These are phyloP conservation scores for Recurvomyces mirabilis DNA, from an alignment of 495 filamentous ascomycete species.

Conservation along the genomic window DNA sequence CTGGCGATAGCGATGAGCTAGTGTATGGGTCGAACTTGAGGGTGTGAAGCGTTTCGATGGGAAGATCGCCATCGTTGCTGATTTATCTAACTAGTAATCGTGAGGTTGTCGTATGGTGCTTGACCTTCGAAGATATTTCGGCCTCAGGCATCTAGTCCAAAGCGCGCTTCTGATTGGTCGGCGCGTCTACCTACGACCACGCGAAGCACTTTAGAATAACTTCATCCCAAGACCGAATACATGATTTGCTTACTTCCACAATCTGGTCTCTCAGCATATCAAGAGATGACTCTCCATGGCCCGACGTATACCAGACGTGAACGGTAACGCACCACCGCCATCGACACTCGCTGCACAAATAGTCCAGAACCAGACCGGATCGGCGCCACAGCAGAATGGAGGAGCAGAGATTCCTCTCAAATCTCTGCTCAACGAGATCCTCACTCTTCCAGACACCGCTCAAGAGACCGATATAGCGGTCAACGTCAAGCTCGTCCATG, in stretches of 20 bases:
- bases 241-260: too few species aligned
- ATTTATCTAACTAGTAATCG: not conserved
- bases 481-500: slow-evolving; percentile 71
- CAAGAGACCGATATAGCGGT: slow-evolving; percentile 55
- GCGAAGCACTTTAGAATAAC: too few species aligned
- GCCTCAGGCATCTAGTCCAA: not conserved
- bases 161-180: too few species aligned
- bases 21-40: slow-evolving; percentile 39
- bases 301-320: slow-evolving; percentile 4
- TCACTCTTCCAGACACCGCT: slow-evolving; percentile 33
- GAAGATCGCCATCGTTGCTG: slow-evolving; percentile 55
- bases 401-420: slow-evolving; percentile 45
- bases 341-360: slow-evolving; percentile 44
- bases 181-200: slow-evolving; percentile 1
- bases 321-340: slow-evolving; percentile 26
- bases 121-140: not conserved
- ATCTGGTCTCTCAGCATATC: too few species aligned
- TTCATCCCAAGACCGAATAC: too few species aligned
- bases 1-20: slow-evolving; percentile 66
- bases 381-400: slow-evolving; percentile 17
- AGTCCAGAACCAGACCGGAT: slow-evolving; percentile 35
- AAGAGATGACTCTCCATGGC: too few species aligned
- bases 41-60: slow-evolving; percentile 59
- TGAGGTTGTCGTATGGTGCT: not conserved
- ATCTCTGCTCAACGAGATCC: slow-evolving; percentile 53